A percentile compares a stretch with the other conserved stretches of the same genome.
These are phyloP conservation scores for Crinitomyces ghanaensis DNA, from an alignment of 805 yeast genomes.

Conservation along the genomic window DNA sequence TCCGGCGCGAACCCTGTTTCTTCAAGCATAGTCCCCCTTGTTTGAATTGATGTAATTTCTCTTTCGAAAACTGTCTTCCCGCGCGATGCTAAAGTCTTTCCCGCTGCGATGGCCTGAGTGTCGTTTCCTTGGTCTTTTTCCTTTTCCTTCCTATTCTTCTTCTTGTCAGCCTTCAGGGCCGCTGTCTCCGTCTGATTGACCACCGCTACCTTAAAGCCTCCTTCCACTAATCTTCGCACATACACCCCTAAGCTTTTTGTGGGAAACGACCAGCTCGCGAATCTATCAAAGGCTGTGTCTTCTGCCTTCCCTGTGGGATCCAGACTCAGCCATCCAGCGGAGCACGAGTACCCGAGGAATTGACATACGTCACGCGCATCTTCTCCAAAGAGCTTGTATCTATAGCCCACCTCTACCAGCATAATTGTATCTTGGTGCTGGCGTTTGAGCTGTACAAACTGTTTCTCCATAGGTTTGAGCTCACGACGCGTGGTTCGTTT, in stretches of 20 bases:
- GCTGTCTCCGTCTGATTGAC: slow-evolving; percentile 79
- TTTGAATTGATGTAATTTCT: slow-evolving; percentile 57
- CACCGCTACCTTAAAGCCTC: slow-evolving; percentile 74
- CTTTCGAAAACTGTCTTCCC: slow-evolving; percentile 56
- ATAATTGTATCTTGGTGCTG: slow-evolving; percentile 55
- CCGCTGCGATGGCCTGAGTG: no score
- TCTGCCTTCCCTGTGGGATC: slow-evolving; percentile 34
- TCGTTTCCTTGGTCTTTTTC: no score
- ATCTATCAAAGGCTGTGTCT: slow-evolving; percentile 42
- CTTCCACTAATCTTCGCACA: slow-evolving; percentile 55
- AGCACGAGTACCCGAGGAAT: slow-evolving; percentile 45
- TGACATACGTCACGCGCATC: slow-evolving; percentile 68
- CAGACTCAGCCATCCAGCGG: slow-evolving; percentile 54
- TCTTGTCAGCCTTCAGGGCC: slow-evolving; percentile 52
- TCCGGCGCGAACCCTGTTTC: no score
- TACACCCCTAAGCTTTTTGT: slow-evolving; percentile 64
- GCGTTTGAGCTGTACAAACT: slow-evolving; percentile 54
- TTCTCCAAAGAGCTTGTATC: slow-evolving; percentile 73
- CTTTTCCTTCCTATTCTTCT: no score
- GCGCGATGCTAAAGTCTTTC: no score
- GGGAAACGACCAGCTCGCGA: slow-evolving; percentile 83
- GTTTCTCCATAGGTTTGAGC: slow-evolving; percentile 73
- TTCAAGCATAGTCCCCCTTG: slow-evolving; percentile 75
- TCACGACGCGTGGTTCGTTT: slow-evolving; percentile 12
- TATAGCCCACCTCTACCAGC: slow-evolving; percentile 85